Evolutionary conservation across 164 flowering plant genomes (phyloP), one percentile per base, ranked within the genome.

Genomic region (Cinnamomum micranthum): DNA sequence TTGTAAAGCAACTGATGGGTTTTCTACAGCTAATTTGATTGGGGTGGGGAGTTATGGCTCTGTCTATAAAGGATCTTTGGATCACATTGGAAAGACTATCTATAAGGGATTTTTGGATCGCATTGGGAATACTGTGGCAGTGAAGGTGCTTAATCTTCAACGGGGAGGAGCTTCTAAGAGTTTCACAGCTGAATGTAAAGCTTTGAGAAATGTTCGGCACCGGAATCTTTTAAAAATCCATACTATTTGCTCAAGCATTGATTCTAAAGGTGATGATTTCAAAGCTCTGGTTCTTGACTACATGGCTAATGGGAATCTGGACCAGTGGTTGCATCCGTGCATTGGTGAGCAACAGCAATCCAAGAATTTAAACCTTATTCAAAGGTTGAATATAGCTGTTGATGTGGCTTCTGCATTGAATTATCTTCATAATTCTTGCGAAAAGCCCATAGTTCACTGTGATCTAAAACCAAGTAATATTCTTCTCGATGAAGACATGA

Each of bases 11-110:
- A 85, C 87, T 0, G 50, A 80, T 68, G 74, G 74, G 5, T 83
- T 85, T 66, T 68, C 83, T 24, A 2, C 35, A 0, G 75, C 68
- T 1, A 83, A 81, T 70, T 70, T 83, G 76, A 65, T 83, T 2
- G 87, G 87, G 15, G 5, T 63, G 0, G 86, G 63, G 2, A 59
- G 63, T 59, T 59, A 19, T 59, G 63, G 63, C 22, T 3, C 63
- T 59, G 23, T 59, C 20, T 59, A 59, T 59, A 59, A 59, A 59
- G 63, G 63, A 17, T 14, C 7, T 14, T 22, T 59, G 15, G 63
- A 59, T 59, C 6, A 23, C 7, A 22, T 14, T 59, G 63, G 7
- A 5, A 20, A 7, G 6, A 4, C 22, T 28, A 28, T 20, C 20
- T 59, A 59, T 59, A 59, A 59, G 20, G 63, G 63, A 17, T 14